Conservation (phyloP, 2,329 filamentous ascomycete species). For the Colletotrichum sp. region DNA sequence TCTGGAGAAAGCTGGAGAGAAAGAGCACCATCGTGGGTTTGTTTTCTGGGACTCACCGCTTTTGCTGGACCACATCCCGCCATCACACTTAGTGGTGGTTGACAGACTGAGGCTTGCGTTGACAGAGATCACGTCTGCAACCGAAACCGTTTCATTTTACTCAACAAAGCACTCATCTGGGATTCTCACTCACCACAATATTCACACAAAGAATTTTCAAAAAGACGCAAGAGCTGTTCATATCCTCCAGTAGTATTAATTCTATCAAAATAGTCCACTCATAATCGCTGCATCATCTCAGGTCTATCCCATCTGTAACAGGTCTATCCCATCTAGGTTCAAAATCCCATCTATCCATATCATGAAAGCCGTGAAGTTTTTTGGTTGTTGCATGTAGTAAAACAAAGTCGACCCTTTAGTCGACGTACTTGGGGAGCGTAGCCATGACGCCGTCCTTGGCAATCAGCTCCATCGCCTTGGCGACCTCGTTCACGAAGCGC, state of each 20-base stretch:
- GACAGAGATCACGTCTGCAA: background rate
- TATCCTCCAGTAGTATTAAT: background rate
- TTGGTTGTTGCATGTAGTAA: background rate
- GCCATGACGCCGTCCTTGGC: slow-evolving; percentile 51
- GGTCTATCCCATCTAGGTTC: background rate
- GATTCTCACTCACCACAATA: background rate
- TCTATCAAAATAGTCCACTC: background rate
- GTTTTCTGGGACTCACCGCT: background rate
- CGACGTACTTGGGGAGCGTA: slow-evolving; percentile 54
- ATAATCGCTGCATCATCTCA: background rate
- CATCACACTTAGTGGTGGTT: background rate
- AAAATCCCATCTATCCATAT: background rate
- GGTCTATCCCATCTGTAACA: background rate
- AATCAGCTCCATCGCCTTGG: slow-evolving; percentile 52
- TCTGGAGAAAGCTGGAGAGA: background rate
- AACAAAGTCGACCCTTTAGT: background rate
- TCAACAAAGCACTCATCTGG: background rate
- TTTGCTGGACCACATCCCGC: background rate
- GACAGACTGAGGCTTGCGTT: background rate
- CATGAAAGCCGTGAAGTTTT: background rate
- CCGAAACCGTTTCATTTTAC: background rate
- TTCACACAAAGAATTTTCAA: background rate
- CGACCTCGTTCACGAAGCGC: slow-evolving; percentile 51
- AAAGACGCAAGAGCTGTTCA: fast-evolving
- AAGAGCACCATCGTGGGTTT: background rate